Evolutionary conservation across 305 asterid genomes (phyloP).

Genomic region (Fraxinus greggii): DNA sequence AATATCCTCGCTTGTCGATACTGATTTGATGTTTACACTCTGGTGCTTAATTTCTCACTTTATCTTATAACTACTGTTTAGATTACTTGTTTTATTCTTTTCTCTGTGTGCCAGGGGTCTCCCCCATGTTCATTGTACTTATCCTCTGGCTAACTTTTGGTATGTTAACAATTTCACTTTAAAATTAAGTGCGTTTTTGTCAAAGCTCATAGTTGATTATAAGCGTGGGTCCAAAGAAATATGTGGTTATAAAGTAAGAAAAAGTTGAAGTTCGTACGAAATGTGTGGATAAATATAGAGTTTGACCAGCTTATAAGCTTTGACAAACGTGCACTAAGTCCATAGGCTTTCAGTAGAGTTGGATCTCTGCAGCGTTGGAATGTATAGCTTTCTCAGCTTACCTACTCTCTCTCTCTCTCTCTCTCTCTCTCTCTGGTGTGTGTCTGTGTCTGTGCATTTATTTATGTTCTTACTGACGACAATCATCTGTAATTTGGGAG

Average conservation of each 20-base stretch:
- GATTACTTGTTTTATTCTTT: not conserved
- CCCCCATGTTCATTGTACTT: not conserved
- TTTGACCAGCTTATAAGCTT: not conserved
- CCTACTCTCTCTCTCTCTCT: not conserved
- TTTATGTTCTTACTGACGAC: not conserved
- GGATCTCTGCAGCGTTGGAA: not conserved
- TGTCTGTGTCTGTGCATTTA: not conserved
- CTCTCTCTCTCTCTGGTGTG: not conserved
- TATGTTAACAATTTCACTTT: not conserved
- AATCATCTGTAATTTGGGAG: not conserved
- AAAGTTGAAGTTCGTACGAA: not conserved
- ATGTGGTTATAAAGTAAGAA: not conserved
- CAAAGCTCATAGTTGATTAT: not conserved
- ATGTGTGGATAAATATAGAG: not conserved
- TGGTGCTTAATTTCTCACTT: not conserved
- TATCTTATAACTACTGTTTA: not conserved
- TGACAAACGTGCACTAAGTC: not conserved
- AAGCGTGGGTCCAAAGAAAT: not conserved
- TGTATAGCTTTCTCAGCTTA: not conserved
- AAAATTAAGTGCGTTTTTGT: not conserved
- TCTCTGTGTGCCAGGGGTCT: not conserved
- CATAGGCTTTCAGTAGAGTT: not conserved
- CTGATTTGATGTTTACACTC: not conserved
- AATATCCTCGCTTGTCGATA: not conserved
- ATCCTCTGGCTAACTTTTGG: not conserved